Conservation (phyloP, 2,329 filamentous ascomycete genomes). For the Cercospora zeina region DNA sequence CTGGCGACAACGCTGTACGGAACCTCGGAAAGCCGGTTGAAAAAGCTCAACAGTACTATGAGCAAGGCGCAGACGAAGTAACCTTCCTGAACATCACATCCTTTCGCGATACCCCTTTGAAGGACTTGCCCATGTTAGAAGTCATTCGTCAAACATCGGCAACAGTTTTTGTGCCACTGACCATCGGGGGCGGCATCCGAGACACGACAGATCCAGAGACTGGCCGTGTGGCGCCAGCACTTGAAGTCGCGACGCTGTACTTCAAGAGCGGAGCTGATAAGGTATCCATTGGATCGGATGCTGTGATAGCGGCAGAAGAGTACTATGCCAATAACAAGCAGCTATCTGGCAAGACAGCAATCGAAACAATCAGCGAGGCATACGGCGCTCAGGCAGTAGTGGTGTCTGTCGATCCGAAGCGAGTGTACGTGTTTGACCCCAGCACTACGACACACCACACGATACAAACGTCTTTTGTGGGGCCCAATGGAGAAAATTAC, state of each 20-base stretch:
- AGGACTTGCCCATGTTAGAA: constrained; percentile 94
- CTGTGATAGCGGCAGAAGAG: constrained; percentile 87
- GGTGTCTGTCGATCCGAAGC: constrained; percentile 89
- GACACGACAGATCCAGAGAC: constrained; percentile 83
- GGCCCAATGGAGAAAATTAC: constrained; percentile 72
- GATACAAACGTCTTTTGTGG: constrained; percentile 67
- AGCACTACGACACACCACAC: constrained; percentile 72
- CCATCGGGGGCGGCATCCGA: constrained; percentile 91
- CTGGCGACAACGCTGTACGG: constrained; percentile 65
- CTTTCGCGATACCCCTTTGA: constrained; percentile 91
- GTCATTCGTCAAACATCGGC: constrained; percentile 81
- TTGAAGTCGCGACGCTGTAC: constrained; percentile 94
- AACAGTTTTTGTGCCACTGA: constrained; percentile 93
- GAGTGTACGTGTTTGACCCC: constrained; percentile 75
- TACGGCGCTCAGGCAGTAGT: constrained; percentile 98
- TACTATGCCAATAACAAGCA: constrained; percentile 72
- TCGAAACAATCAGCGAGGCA: constrained; percentile 89
- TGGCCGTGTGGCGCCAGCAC: constrained; percentile 78
- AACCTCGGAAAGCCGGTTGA: constrained; percentile 97
- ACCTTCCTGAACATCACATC: constrained; percentile 98
- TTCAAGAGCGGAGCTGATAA: constrained; percentile 97
- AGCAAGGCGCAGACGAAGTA: constrained; percentile 93
- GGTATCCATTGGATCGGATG: constrained; percentile 93
- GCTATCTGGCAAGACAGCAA: constrained; percentile 79
- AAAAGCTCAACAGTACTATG: constrained; percentile 90